Conservation (phyloP, 345 rosid genomes). For the Eucalyptus paniculata region DNA sequence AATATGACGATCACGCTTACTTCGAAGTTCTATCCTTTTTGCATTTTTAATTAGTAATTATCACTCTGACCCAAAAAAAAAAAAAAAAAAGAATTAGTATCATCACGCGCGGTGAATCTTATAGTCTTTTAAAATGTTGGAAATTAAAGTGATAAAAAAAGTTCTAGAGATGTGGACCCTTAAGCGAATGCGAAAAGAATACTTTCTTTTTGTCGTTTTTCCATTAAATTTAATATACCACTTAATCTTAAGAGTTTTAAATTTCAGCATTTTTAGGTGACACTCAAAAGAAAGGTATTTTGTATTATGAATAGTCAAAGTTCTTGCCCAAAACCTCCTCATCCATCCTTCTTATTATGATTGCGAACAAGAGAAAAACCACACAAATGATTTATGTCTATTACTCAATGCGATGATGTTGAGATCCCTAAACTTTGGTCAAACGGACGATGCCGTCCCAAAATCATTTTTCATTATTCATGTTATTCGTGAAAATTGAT, state of each 20-base stretch:
- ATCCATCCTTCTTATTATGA: not conserved
- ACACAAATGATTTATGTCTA: not conserved
- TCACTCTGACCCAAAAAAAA: not conserved
- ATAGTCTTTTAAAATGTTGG: not conserved
- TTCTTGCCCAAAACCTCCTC: not conserved
- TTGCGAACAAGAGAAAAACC: too few species aligned
- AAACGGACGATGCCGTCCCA: accelerated
- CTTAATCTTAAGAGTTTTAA: too few species aligned
- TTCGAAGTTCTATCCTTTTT: not conserved
- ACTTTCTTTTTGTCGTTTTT: not conserved
- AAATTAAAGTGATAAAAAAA: not conserved
- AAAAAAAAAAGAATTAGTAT: not conserved
- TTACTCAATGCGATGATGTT: too few species aligned
- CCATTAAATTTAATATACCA: not conserved
- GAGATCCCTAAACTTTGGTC: too few species aligned
- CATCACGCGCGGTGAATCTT: not conserved
- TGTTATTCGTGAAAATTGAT: too few species aligned
- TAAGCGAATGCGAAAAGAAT: not conserved
- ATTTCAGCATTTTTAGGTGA: not conserved
- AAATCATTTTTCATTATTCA: not conserved
- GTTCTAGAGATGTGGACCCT: not conserved
- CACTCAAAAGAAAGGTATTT: too few species aligned
- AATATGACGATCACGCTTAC: not conserved
- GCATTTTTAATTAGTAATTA: not conserved
- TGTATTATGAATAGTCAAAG: not conserved